Base-by-base conservation (phyloP, 805 yeast species). In the Candida morakotiae region DNA sequence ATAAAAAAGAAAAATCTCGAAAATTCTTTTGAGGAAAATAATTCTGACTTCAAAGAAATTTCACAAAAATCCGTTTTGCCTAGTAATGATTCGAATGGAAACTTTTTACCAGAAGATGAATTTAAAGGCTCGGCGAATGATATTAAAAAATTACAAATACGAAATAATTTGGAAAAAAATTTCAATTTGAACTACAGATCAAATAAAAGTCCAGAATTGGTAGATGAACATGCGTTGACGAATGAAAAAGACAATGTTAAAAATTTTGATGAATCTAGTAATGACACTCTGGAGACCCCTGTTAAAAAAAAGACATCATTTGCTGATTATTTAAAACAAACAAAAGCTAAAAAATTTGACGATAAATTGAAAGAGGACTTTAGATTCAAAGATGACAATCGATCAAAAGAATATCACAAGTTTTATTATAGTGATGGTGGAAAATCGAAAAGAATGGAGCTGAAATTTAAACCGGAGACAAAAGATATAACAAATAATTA, bases 291-390 rank as follows among this genome's bases (percentile, higher is more conserved):
- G 9, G 9, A 9, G 8, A 4, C 15, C 5, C 13, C 26, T 6
- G 5, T 19, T 7, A 28, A 20, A 21, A 40, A 40, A 17, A 42
- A 42, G 20, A 43, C 46, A 3, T 43, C 46, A 3, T 42, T 42
- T 33, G 30, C 41, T 11, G 45, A 36, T 28, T 42, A 42, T 33
- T 19, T 35, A 16, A 39, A 37, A 22, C 24, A 32, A 32, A 13
- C 40, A 2, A 38, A 41, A 30, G 44, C 37, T 13, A 36, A 33
- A 15, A 34, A 40, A 14, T 33, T 24, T 11, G 49, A 35, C 16
- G 36, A 37, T 16, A 34, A 26, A 27, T 1, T 14, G 22, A 23
- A 21, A 32, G 34, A 25, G 1, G 38, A 34, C 8, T n/a, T 20
- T n/a, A 34, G 20, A 35, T n/a, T 3, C 14, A 25, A 24, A 16